phyloP scores from a whole-genome alignment of 1,284 basidiomycete species.

The Leccinum variabile region DNA sequence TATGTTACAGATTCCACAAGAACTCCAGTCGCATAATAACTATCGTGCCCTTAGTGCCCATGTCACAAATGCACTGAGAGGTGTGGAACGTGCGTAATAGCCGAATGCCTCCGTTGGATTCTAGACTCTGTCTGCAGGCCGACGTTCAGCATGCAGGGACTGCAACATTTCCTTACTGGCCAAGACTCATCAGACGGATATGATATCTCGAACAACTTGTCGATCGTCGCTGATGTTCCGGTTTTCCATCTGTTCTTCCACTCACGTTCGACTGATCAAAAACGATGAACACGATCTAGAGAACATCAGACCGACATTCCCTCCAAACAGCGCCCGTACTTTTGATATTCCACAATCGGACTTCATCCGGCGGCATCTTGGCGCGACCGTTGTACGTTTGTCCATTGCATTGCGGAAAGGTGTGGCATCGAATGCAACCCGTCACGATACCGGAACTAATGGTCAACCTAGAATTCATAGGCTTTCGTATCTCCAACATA shows the following conservation, averaged over 20 bases:
- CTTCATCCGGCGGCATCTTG: conserved; percentile 26
- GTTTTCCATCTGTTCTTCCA: conserved; percentile 50
- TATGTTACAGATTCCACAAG: conserved; percentile 61
- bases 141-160: conserved; percentile 7
- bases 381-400: conserved; percentile 27
- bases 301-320: conserved; percentile 32
- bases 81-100: conserved; percentile 59
- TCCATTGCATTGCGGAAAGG: conserved; percentile 39
- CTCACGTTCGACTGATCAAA: conserved; percentile 38
- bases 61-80: conserved; percentile 63
- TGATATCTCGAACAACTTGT: conserved; percentile 53
- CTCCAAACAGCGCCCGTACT: conserved; percentile 35
- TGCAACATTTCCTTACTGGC: conserved; percentile 42
- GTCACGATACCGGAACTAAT: conserved; percentile 46
- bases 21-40: conserved; percentile 51
- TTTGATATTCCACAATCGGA: conserved; percentile 35
- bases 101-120: conserved; percentile 33
- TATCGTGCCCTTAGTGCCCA: conserved; percentile 48
- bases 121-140: conserved; percentile 30
- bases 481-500: conserved; percentile 11
- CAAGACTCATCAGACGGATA: conserved; percentile 26
- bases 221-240: conserved; percentile 41
- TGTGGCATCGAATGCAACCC: conserved; percentile 49
- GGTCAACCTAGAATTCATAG: conserved; percentile 43
- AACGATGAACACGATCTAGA: conserved; percentile 19